Evolutionary conservation across 805 yeast species (phyloP), one percentile per base, ranked within the genome.

Genomic region (Wickerhamomyces silvicola): DNA sequence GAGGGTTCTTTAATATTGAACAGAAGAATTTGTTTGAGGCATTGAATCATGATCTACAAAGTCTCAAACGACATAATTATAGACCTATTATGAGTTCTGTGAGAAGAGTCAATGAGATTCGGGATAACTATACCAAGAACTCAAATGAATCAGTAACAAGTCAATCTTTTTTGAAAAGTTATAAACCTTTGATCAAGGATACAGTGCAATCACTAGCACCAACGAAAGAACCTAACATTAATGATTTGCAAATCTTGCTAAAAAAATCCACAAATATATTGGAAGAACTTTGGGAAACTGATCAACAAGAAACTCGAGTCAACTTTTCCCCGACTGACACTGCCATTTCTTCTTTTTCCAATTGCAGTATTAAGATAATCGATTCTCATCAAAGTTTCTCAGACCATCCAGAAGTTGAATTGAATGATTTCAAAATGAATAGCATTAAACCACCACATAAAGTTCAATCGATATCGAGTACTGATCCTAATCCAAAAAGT

Each of bases 1-100:
- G 12, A 5, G 26, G 27, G 5, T 48, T 46, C 24, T 19, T 33
- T 14, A 46, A 35, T 18, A 30, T 46, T 18, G 42, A 46, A 14
- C 50, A 46, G 28, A 48, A 47, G 31, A 34, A 43, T 1, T 28
- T 46, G n/a, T 27, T 45, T 17, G 51, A 47, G 26, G 42, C 49
- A 1, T 21, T 47, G 18, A 46, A 42, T 24, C 43, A 42, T 21
- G 52, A 48, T 6, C 30, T 48, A 3, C 36, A 36, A 12, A 35
- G 39, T 15, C 13, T 48, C 21, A 43, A 38, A 27, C 34, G 52
- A 20, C 42, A 27, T 23, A 42, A 43, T 22, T 37, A 43, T 28
- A 36, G 34, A 6, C 52, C 52, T 1, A 24, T 46, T 5, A 4
- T 42, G 4, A 21, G 28, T 0, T 33, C 46, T 6, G 18, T 46